Conservation (phyloP, 768 basidiomycete genomes). For the Trametes maxima region DNA sequence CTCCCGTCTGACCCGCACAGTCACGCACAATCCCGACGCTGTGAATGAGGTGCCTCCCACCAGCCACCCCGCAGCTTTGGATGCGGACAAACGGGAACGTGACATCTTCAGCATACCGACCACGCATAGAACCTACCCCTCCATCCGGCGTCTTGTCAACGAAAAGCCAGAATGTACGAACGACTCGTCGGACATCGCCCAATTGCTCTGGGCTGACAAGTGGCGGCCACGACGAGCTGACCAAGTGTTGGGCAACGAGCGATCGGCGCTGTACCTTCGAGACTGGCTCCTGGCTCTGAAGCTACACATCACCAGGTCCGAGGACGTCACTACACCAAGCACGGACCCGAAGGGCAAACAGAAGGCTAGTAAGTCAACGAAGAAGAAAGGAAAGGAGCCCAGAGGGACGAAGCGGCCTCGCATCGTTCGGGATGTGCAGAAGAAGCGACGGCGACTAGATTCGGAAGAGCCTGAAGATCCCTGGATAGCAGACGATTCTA, state of each 20-base stretch:
- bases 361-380: slow-evolving; percentile 28
- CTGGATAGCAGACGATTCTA: slow-evolving; percentile 52
- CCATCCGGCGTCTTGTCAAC: slow-evolving; percentile 21
- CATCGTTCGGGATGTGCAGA: slow-evolving; percentile 56
- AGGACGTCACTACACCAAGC: background rate
- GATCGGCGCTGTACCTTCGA: slow-evolving; percentile 66
- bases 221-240: slow-evolving; percentile 75
- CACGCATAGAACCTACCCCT: slow-evolving; percentile 17
- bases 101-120: background rate
- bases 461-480: slow-evolving; percentile 54
- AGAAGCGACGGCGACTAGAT: slow-evolving; percentile 57
- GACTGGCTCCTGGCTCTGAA: slow-evolving; percentile 79
- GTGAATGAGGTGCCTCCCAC: background rate
- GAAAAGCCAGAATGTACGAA: background rate
- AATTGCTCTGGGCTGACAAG: slow-evolving; percentile 68
- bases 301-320: slow-evolving; percentile 42
- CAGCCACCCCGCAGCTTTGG: background rate
- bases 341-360: slow-evolving; percentile 6
- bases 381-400: slow-evolving; percentile 26
- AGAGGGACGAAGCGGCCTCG: slow-evolving; percentile 60
- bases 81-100: background rate
- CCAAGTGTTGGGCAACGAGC: slow-evolving; percentile 80
- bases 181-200: slow-evolving; percentile 27
- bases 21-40: background rate
- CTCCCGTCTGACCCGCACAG: background rate